A percentile compares a stretch with the other conserved stretches of the same genome.
Evolutionary conservation across 2,329 filamentous ascomycete species (phyloP).

Genomic region (Drechslerella stenobrocha): DNA sequence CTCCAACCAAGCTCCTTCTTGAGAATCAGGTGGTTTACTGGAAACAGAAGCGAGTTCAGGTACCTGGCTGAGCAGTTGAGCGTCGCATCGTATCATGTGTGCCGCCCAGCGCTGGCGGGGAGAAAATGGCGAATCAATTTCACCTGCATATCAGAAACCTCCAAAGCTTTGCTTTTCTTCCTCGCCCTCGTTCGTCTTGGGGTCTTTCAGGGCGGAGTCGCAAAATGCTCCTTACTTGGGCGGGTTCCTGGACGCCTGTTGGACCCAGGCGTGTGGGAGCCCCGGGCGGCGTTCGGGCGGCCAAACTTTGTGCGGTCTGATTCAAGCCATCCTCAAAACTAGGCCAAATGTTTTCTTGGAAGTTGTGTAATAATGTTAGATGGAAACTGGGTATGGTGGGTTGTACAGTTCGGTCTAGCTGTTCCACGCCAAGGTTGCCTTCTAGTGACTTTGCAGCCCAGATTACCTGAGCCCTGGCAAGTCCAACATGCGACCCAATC

Average conservation of each 20-base stretch:
- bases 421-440: conserved; percentile 18
- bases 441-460: conserved; percentile 17
- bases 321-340: too few relatives aligned
- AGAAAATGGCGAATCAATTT: conserved; percentile 46
- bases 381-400: background rate
- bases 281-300: conserved; percentile 25
- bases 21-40: conserved; percentile 26
- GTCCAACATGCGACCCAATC: background rate
- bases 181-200: conserved; percentile 21
- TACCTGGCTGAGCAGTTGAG: conserved; percentile 15
- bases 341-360: too few relatives aligned
- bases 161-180: conserved; percentile 42
- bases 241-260: conserved; percentile 25
- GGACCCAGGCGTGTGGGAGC: conserved; percentile 15
- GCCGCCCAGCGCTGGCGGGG: conserved; percentile 41
- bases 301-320: background rate
- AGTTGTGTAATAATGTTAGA: conserved; percentile 1
- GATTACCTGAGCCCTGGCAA: background rate
- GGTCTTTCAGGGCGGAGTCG: conserved; percentile 38
- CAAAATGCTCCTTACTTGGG: conserved; percentile 46
- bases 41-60: conserved; percentile 20
- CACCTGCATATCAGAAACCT: conserved; percentile 48
- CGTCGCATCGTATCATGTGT: conserved; percentile 31
- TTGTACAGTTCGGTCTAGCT: conserved; percentile 18
- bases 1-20: conserved; percentile 23